Percentiles rank a stretch among this genome's conserved stretches.
These are phyloP conservation scores for Tetrahymena borealis DNA, from an alignment of 73 alveolate species.

Conservation along the genomic window DNA sequence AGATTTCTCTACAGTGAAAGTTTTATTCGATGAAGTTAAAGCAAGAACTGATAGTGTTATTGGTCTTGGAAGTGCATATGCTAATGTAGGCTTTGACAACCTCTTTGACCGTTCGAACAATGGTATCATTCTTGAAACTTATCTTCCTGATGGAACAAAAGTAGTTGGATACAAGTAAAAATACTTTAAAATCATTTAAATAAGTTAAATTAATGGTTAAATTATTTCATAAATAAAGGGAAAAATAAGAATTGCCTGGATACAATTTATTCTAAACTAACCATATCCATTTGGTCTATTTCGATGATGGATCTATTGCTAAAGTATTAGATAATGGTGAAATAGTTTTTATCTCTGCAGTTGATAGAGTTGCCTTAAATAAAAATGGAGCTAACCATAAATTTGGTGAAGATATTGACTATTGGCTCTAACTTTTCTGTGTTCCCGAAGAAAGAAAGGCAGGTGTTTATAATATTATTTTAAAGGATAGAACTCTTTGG, in stretches of 20 bases:
- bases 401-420: conserved; percentile 61
- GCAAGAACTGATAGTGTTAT: conserved; percentile 29
- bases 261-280: conserved; percentile 18
- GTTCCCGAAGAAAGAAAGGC: conserved; percentile 46
- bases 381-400: conserved; percentile 26
- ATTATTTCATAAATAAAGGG: neutral
- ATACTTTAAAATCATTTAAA: neutral
- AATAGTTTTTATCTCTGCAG: conserved; percentile 47
- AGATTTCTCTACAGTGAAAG: conserved; percentile 32
- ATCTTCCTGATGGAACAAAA: conserved; percentile 49
- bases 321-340: conserved; percentile 53
- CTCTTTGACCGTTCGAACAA: conserved; percentile 42
- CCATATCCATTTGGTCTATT: conserved; percentile 43
- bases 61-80: conserved; percentile 30
- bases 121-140: conserved; percentile 48
- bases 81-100: conserved; percentile 39
- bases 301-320: conserved; percentile 55
- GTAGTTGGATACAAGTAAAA: conserved; percentile 28
- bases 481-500: conserved; percentile 6
- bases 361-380: conserved; percentile 51
- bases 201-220: neutral
- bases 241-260: conserved; percentile 21
- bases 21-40: conserved; percentile 26
- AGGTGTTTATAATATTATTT: conserved; percentile 50
- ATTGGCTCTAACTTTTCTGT: conserved; percentile 43